Base-by-base conservation (phyloP, 345 rosid species). In the Laguncularia racemosa region DNA sequence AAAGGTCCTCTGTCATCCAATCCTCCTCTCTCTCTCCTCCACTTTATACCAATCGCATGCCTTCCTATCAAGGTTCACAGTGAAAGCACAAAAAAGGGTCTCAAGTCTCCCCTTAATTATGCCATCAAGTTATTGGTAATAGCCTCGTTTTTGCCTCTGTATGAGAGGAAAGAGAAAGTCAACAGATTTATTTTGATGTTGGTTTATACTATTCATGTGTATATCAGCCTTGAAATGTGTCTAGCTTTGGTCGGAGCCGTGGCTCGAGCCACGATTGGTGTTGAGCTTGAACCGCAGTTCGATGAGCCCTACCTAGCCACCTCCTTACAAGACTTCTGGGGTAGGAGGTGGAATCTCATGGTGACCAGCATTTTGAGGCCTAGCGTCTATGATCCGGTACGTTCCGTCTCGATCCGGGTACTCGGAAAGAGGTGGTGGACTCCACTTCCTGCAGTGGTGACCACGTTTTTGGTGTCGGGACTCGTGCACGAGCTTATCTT, bases 251-350 rank as follows among this genome's bases (percentile, higher is more conserved):
- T 58, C 13, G 66, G 68, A 0, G 49, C 6, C 46, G 12, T 63
- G 19, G 74, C 69, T 23, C 71, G 60, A 16, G 44, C 21, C 55
- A 2, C 20, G 2, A 28, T 73, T 1, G 58, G 64, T 1, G 3
- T 73, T 21, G 71, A 73, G 67, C 67, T 69, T 8, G 77, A 73
- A 57, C 78, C 74, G 0, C 78, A 73, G 53, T 73, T 73, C 68
- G 20, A 69, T 21, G 66, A 62, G 63, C 74, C 78, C 12, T 69
- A 69, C 69, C 56, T 62, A 2, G 47, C 78, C 45, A 61, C 69
- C 48, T 73, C 78, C 6, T 60, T 73, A 5, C 78, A 73, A 40
- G 74, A 73, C 45, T 73, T 69, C 21, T 74, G 71, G 78, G 71
- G 78, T 10, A 65, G 63, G 12, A 60, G 78, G 23, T 69, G 78